Evolutionary conservation across 2,329 filamentous ascomycete species (phyloP), one percentile per base, ranked within the genome.

Genomic region (Botrytis cinerea): DNA sequence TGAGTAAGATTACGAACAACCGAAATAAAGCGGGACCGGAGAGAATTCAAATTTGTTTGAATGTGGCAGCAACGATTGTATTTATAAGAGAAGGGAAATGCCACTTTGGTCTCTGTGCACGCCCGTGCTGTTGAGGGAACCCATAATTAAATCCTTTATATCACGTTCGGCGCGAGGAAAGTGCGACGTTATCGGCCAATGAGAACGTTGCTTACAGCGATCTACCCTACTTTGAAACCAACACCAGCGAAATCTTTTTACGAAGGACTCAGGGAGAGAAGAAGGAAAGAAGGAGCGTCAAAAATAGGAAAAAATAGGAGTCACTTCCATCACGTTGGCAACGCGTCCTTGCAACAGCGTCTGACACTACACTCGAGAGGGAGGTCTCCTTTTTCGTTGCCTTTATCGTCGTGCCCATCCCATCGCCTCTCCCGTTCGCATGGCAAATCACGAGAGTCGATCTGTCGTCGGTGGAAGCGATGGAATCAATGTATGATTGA

Each of bases 1-100:
- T 32, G 43, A 45, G 28, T 28, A 60, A 69, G 35, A 69, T 69
- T 72, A 72, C 71, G 63, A 51, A 72, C 71, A 72, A 72, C 71
- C 71, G 54, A 68, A 68, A 68, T 68, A 57, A 68, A 68, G 38
- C 43, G 35, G 48, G 43, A 51, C 63, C 71, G 43, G 38, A 60
- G 45, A 69, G 2, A 32, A 18, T 35, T 72, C 54, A 67, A 68
- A 51, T 12, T 10, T 3, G 1, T 40, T 18, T 4, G 22, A 40
- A 25, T n/a, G 59, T 40, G 63, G 43, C 35, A 57, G 54, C 38
- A 46, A 59, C 54, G 62, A 51, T 54, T 43, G 57, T 43, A 64
- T 72, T 61, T 72, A 72, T 72, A 69, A 51, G 40, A 28, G 51
- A 28, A 28, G 51, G n/a, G 14, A 32, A 35, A 4, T 66, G 3